A percentile compares a stretch with the other conserved stretches of the same genome.
Evolutionary conservation across 2,329 filamentous ascomycete species (phyloP).

Genomic region (Sporothrix euskadiensis): DNA sequence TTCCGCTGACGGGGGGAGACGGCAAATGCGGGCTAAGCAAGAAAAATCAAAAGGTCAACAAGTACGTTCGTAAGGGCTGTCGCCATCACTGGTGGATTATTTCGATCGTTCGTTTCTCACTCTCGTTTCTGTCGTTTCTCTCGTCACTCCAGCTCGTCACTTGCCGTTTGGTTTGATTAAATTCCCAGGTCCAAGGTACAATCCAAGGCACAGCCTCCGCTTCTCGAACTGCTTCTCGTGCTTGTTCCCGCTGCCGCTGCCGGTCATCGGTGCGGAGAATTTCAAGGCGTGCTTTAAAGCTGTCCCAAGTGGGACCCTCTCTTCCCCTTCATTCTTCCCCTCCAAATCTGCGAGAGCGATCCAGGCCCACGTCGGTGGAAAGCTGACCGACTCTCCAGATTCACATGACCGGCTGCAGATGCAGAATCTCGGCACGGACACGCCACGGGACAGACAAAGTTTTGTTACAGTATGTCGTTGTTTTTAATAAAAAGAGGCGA

Average conservation of each 20-base stretch:
- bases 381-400: background rate
- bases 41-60: background rate
- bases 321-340: background rate
- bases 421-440: background rate
- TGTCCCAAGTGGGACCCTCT: background rate
- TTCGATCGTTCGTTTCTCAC: background rate
- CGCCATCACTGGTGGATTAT: conserved; percentile 1
- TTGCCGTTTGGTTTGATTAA: too few relatives aligned
- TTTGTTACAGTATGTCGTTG: background rate
- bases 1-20: background rate
- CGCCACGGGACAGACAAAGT: background rate
- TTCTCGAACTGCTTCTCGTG: background rate
- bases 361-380: conserved; percentile 7
- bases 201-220: background rate
- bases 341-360: too few relatives aligned
- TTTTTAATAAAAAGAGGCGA: background rate
- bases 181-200: background rate
- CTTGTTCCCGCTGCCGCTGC: conserved; percentile 12
- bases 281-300: conserved; percentile 1
- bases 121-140: background rate
- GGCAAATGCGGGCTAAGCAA: background rate
- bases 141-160: background rate
- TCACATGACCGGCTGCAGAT: conserved; percentile 19
- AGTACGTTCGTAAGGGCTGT: background rate
- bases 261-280: conserved; percentile 24